These are phyloP conservation scores for Aspergillus saccharolyticus DNA, from an alignment of 495 filamentous ascomycete genomes.

Conservation along the genomic window DNA sequence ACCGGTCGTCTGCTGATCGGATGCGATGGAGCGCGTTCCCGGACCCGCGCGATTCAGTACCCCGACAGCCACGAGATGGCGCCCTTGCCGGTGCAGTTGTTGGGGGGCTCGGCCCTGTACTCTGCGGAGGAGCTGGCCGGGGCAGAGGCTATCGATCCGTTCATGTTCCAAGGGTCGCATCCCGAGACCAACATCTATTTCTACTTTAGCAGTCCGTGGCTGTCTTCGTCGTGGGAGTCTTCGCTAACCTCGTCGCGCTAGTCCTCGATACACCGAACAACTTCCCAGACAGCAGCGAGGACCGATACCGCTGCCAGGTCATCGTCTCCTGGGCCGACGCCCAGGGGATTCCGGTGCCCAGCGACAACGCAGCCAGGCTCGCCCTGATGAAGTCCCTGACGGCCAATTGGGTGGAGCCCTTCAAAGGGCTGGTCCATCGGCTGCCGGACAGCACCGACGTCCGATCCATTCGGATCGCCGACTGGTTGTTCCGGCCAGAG, in stretches of 20 bases:
- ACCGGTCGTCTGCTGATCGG: slow-evolving; percentile 50
- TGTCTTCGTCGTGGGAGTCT: background rate
- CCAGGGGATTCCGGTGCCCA: slow-evolving; percentile 38
- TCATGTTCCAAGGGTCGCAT: slow-evolving; percentile 57
- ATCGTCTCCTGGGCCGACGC: slow-evolving; percentile 49
- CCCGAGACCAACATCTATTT: slow-evolving; percentile 52
- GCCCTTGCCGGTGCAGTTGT: slow-evolving; percentile 44
- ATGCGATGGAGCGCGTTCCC: slow-evolving; percentile 51
- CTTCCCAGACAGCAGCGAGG: slow-evolving; percentile 30
- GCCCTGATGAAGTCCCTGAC: slow-evolving; percentile 50
- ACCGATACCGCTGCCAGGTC: slow-evolving; percentile 45
- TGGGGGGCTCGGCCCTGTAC: slow-evolving; percentile 43
- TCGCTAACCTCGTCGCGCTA: no score
- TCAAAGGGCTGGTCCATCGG: slow-evolving; percentile 40
- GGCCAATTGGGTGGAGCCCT: slow-evolving; percentile 51
- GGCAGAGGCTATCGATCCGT: slow-evolving; percentile 50
- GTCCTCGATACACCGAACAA: slow-evolving; percentile 47
- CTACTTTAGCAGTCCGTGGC: slow-evolving; percentile 32
- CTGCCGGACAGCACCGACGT: slow-evolving; percentile 46
- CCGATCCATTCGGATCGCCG: slow-evolving; percentile 48
- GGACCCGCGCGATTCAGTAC: slow-evolving; percentile 34
- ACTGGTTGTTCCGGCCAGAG: slow-evolving; percentile 44
- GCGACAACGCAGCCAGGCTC: slow-evolving; percentile 35
- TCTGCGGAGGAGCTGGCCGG: slow-evolving; percentile 33
- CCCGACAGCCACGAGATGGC: slow-evolving; percentile 33